Evolutionary conservation across 495 filamentous ascomycete genomes (phyloP).

Genomic region (Venustampulla echinocandica): DNA sequence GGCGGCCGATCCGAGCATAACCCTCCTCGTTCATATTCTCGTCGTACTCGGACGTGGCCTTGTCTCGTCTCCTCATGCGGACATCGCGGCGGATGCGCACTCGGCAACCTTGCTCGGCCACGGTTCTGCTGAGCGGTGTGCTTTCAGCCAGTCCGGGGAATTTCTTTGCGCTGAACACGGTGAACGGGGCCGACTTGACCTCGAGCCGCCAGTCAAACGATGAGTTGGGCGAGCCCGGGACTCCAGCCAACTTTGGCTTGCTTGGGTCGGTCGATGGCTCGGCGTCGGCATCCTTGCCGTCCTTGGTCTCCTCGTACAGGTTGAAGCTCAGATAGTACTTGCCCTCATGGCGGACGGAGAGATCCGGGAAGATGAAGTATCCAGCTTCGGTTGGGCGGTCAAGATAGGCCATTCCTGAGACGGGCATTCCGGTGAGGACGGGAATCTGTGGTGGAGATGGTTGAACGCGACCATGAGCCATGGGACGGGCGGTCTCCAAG

Average conservation of each 20-base stretch:
- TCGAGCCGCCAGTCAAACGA: slow-evolving; percentile 53
- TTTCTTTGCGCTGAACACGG: slow-evolving; percentile 95
- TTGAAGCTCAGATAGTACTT: slow-evolving; percentile 83
- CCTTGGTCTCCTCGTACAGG: slow-evolving; percentile 78
- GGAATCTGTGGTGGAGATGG: slow-evolving; percentile 55
- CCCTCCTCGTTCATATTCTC: slow-evolving; percentile 18
- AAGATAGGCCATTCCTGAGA: slow-evolving; percentile 93
- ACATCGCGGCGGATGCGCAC: slow-evolving; percentile 96
- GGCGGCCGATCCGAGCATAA: slow-evolving; percentile 7
- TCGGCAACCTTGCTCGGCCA: slow-evolving; percentile 95
- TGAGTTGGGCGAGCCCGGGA: background rate
- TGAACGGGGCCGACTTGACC: slow-evolving; percentile 80
- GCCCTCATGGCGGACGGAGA: slow-evolving; percentile 94
- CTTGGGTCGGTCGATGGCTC: slow-evolving; percentile 29
- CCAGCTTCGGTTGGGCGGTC: slow-evolving; percentile 86
- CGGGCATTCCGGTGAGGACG: slow-evolving; percentile 89
- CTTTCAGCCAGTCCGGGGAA: slow-evolving; percentile 92
- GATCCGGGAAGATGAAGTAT: slow-evolving; percentile 96
- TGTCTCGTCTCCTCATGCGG: slow-evolving; percentile 77
- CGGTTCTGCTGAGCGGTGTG: slow-evolving; percentile 77
- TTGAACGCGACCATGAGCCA: slow-evolving; percentile 71
- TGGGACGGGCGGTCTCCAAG: slow-evolving; percentile 72
- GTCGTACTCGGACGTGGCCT: slow-evolving; percentile 39
- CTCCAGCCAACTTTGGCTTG: slow-evolving; percentile 22
- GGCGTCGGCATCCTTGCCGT: slow-evolving; percentile 50